Evolutionary conservation across 805 yeast genomes (phyloP), one percentile per base, ranked within the genome.

Genomic region (Danielozyma ontarioensis): DNA sequence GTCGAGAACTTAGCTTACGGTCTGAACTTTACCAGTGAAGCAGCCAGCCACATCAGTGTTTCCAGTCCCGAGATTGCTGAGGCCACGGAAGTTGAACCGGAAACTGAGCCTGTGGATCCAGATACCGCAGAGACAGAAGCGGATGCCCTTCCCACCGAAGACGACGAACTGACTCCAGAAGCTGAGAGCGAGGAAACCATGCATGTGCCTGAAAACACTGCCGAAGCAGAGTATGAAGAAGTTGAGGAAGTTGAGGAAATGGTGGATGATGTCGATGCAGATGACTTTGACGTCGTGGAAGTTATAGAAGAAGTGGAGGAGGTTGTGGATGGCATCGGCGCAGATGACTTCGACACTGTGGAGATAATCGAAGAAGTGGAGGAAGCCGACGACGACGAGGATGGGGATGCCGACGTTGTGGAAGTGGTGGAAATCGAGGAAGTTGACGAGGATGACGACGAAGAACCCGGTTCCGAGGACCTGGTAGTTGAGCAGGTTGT

Each of bases 161-260:
- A 12, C 13, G 13, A 13, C 11, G 28, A 25, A 25, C 8, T 25
- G 11, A 7, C 13, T 13, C 7, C 28, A 12, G 28, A 25, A 25
- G 13, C 13, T 25, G 11, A 14, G 30, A 29, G 4, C 26, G 10
- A 13, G 24, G 13, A 23, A 22, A 32, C 27, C n/a, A n/a, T n/a
- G n/a, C n/a, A n/a, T n/a, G n/a, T n/a, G n/a, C n/a, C n/a, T n/a
- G n/a, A n/a, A n/a, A n/a, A n/a, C n/a, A n/a, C n/a, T n/a, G 22
- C 10, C 22, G 22, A 19, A 19, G 10, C 22, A 19, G 22, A 19
- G 8, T 6, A 19, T 19, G 22, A 24, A 24, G 17, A 8, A 5
- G 30, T 8, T 11, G 33, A 24, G 27, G 39, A 29, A 21, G 45
- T 32, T 13, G 31, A 11, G 4, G 42, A 28, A 13, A 27, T 30